Percentiles rank a stretch among this genome's conserved stretches.
Evolutionary conservation across 345 rosid genomes (phyloP).

Genomic region (Citrus sp.): DNA sequence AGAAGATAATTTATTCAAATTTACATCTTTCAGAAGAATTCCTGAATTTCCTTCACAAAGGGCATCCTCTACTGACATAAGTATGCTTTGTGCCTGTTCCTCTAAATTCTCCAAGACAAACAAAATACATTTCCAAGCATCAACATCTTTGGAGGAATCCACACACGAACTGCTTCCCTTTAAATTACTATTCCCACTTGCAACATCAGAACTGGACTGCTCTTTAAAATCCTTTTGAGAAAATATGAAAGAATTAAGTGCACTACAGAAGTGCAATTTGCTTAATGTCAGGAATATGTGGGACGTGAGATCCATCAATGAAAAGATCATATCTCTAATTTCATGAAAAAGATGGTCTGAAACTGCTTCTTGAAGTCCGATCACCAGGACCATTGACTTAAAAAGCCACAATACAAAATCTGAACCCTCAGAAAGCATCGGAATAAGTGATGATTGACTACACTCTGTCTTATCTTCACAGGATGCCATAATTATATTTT

Average conservation of each 20-base stretch:
- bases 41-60: constrained; percentile 26
- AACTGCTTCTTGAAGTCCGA: constrained; percentile 32
- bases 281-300: constrained; percentile 48
- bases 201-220: constrained; percentile 26
- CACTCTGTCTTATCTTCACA: constrained; percentile 38
- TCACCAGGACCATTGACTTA: constrained; percentile 51
- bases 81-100: constrained; percentile 49
- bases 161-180: constrained; percentile 14
- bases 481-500: constrained; percentile 44
- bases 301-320: constrained; percentile 84
- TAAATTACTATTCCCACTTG: constrained; percentile 15
- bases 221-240: constrained; percentile 19
- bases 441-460: constrained; percentile 26
- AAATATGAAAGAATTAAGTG: constrained; percentile 14
- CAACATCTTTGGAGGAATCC: constrained; percentile 28
- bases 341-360: constrained; percentile 20
- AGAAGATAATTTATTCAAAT: constrained; percentile 46
- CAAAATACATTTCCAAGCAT: constrained; percentile 42
- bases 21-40: constrained; percentile 24
- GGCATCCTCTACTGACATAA: constrained; percentile 37
- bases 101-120: constrained; percentile 46
- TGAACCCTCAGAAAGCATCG: constrained; percentile 42
- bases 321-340: constrained; percentile 32
- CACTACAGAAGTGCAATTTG: constrained; percentile 39
- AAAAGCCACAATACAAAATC: constrained; percentile 64